Percentiles rank a stretch among this genome's conserved stretches.
These are phyloP conservation scores for Talaromyces amestolkiae DNA, from an alignment of 2,329 filamentous ascomycete genomes.

Conservation along the genomic window DNA sequence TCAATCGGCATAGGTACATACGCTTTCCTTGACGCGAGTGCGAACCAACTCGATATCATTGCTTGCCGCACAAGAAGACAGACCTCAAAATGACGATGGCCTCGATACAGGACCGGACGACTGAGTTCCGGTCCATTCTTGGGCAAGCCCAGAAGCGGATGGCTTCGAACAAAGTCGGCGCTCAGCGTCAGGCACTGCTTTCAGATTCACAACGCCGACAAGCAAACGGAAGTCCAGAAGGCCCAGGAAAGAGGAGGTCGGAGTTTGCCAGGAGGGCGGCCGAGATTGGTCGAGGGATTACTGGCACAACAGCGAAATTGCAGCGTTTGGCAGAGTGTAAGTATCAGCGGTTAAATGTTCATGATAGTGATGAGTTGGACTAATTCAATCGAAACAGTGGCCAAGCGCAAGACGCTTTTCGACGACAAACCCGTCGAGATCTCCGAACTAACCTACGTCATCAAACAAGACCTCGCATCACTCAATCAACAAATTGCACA, in stretches of 20 bases:
- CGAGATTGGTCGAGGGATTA: slow-evolving; percentile 88
- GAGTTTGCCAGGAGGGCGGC: slow-evolving; percentile 92
- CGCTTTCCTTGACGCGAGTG: neutral
- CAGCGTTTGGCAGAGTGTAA: slow-evolving; percentile 83
- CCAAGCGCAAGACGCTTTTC: slow-evolving; percentile 94
- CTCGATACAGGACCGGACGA: slow-evolving; percentile 93
- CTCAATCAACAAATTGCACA: slow-evolving; percentile 83
- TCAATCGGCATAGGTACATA: neutral
- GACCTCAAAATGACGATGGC: slow-evolving; percentile 48
- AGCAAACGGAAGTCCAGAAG: slow-evolving; percentile 60
- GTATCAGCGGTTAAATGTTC: slow-evolving; percentile 29
- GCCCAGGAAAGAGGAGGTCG: slow-evolving; percentile 58
- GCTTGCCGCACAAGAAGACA: neutral
- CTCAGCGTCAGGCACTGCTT: slow-evolving; percentile 77
- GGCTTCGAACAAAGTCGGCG: slow-evolving; percentile 70
- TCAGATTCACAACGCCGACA: slow-evolving; percentile 63
- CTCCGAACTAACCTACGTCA: slow-evolving; percentile 93
- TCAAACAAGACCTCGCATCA: slow-evolving; percentile 90
- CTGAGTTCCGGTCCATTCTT: slow-evolving; percentile 91
- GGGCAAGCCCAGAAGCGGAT: slow-evolving; percentile 79
- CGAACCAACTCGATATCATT: neutral
- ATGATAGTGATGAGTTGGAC: neutral
- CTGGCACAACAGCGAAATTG: slow-evolving; percentile 88
- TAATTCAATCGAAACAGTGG: slow-evolving; percentile 54
- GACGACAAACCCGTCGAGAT: slow-evolving; percentile 96